phyloP scores from a whole-genome alignment of 306 rosid genomes.

The Vigna reflexopilosa region DNA sequence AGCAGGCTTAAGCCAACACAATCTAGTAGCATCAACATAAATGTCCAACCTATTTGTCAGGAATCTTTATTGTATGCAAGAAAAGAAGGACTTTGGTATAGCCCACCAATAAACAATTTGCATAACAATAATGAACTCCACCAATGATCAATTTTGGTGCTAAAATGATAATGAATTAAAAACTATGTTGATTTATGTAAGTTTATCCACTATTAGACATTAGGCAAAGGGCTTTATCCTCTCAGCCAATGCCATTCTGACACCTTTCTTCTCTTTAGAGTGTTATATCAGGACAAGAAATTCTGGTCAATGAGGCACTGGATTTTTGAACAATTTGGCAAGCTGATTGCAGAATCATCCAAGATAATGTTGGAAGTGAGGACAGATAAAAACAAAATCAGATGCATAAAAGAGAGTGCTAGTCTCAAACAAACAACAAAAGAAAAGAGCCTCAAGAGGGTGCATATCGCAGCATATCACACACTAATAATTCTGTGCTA shows the following conservation, averaged over 20 bases:
- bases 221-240: constrained; percentile 35
- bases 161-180: neutral
- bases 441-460: constrained; percentile 47
- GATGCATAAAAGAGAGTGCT: constrained; percentile 31
- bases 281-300: constrained; percentile 40
- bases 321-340: constrained; percentile 46
- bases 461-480: constrained; percentile 58
- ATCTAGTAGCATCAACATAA: constrained; percentile 29
- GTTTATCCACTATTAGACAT: constrained; percentile 45
- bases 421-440: constrained; percentile 42
- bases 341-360: constrained; percentile 42
- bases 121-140: constrained; percentile 31
- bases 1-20: constrained; percentile 42
- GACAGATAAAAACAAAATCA: constrained; percentile 45
- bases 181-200: neutral
- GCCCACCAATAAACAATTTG: constrained; percentile 34
- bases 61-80: constrained; percentile 25
- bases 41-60: constrained; percentile 30
- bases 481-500: constrained; percentile 38
- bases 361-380: constrained; percentile 35
- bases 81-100: constrained; percentile 7
- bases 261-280: constrained; percentile 30
- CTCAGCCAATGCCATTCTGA: constrained; percentile 34
- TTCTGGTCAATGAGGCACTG: constrained; percentile 52
- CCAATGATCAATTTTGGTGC: constrained; percentile 28